Evolutionary conservation across 1,139 yeast genomes (phyloP).

Genomic region (Diutina mesorugosa): DNA sequence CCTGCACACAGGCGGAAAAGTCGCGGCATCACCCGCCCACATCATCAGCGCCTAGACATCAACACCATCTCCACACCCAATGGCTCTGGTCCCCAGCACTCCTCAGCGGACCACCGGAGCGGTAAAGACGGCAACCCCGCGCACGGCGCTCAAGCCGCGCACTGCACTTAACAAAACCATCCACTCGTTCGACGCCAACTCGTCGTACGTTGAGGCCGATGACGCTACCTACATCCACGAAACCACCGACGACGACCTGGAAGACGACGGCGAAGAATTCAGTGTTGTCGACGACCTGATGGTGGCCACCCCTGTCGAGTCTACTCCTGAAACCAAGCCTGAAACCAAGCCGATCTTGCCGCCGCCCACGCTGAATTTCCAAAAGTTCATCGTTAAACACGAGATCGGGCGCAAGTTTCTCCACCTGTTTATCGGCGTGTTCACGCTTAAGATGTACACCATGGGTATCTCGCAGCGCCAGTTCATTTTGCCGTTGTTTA

Average conservation of each 20-base stretch:
- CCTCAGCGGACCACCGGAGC: not conserved
- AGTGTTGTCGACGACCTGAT: not conserved
- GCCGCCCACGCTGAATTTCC: not conserved
- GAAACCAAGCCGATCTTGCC: not conserved
- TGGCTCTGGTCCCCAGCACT: constrained; percentile 1
- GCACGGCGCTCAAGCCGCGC: not conserved
- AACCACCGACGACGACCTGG: not conserved
- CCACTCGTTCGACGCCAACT: constrained; percentile 1
- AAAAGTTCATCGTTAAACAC: constrained; percentile 31
- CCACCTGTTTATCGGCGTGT: constrained; percentile 78
- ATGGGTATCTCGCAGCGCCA: constrained; percentile 41
- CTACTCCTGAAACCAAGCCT: not conserved
- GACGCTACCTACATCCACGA: constrained; percentile 1
- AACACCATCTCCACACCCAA: not conserved
- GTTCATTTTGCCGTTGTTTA: constrained; percentile 45
- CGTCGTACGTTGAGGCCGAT: not conserved
- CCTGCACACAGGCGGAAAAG: not conserved
- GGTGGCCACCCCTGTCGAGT: not conserved
- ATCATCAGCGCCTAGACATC: not conserved
- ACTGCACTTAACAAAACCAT: not conserved
- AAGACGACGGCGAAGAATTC: not conserved
- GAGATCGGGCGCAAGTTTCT: constrained; percentile 81
- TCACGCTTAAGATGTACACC: constrained; percentile 64
- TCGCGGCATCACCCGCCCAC: not conserved
- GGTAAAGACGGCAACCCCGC: not conserved